Percentiles rank a stretch among this genome's conserved stretches.
phyloP scores from a whole-genome alignment of 805 yeast genomes.

The Pichia membranifaciens region DNA sequence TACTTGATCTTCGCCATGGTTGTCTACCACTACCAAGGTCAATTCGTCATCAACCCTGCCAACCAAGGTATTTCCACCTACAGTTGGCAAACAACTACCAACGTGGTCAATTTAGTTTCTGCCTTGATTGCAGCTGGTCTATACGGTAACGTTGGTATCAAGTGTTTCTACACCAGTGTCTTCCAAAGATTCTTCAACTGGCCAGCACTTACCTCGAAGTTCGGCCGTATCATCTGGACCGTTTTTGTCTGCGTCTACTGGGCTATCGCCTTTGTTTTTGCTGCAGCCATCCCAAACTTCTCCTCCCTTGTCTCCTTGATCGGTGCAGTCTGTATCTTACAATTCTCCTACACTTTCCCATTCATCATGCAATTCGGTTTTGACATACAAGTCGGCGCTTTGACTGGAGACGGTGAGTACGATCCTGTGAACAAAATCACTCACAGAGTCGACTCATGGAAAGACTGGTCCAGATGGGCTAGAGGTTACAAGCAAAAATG shows the following conservation, averaged over 20 bases:
- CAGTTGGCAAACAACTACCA: conserved; percentile 37
- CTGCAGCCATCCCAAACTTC: conserved; percentile 41
- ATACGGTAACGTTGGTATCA: conserved; percentile 43
- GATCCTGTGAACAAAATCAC: conserved; percentile 5
- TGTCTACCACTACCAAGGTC: conserved; percentile 42
- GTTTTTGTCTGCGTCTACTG: conserved; percentile 35
- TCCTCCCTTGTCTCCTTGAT: conserved; percentile 33
- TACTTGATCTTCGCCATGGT: conserved; percentile 39
- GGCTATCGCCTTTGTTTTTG: conserved; percentile 39
- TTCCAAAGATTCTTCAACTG: conserved; percentile 29
- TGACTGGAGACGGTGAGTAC: conserved; percentile 9
- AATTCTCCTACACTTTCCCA: conserved; percentile 43
- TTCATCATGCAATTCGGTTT: conserved; percentile 16
- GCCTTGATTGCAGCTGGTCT: conserved; percentile 43
- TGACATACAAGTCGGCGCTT: conserved; percentile 9
- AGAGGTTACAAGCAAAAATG: conserved; percentile 12
- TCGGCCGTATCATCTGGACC: conserved; percentile 35
- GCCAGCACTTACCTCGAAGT: conserved; percentile 30
- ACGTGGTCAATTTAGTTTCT: conserved; percentile 34
- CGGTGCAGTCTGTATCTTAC: conserved; percentile 40
- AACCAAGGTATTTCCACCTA: conserved; percentile 37
- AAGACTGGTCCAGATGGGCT: conserved; percentile 7
- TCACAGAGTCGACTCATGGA: conserved; percentile 10
- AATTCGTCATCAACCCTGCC: conserved; percentile 38
- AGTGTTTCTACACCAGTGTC: conserved; percentile 36